These are phyloP conservation scores for Globisporangium parvum DNA, from an alignment of 352 stramenopile genomes.

Conservation along the genomic window DNA sequence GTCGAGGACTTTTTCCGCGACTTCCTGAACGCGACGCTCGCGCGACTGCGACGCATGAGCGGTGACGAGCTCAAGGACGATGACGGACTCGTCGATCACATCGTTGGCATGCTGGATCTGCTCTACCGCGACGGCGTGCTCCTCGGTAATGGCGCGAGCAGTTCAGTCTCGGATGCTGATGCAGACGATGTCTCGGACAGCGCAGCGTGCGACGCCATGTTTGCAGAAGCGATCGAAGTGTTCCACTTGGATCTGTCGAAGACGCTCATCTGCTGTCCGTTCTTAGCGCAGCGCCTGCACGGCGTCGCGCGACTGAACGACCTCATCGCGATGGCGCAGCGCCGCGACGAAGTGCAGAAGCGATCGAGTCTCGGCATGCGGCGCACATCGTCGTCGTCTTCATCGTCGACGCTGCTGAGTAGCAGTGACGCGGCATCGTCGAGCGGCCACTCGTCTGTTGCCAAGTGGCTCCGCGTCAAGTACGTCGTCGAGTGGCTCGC, in stretches of 20 bases:
- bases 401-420: conserved; percentile 21
- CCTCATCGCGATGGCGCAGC: conserved; percentile 71
- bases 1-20: conserved; percentile 75
- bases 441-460: conserved; percentile 17
- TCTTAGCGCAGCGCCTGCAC: conserved; percentile 62
- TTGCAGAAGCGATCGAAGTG: conserved; percentile 74
- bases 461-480: conserved; percentile 68
- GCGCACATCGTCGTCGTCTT: conserved; percentile 26
- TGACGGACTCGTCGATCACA: conserved; percentile 68
- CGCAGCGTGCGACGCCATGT: conserved; percentile 29
- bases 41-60: conserved; percentile 57
- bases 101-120: conserved; percentile 58
- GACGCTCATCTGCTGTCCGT: conserved; percentile 83
- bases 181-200: conserved; percentile 17
- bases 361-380: conserved; percentile 52
- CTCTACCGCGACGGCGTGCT: conserved; percentile 63
- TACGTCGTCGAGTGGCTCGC: conserved; percentile 79
- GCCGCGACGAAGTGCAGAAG: conserved; percentile 54
- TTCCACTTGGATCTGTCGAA: conserved; percentile 84
- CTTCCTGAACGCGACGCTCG: conserved; percentile 70
- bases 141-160: conserved; percentile 23
- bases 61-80: conserved; percentile 78
- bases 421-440: conserved; percentile 6
- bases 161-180: conserved; percentile 9
- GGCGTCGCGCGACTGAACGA: conserved; percentile 70